Evolutionary conservation across 805 yeast genomes (phyloP).

Genomic region (Candida silvicultrix): DNA sequence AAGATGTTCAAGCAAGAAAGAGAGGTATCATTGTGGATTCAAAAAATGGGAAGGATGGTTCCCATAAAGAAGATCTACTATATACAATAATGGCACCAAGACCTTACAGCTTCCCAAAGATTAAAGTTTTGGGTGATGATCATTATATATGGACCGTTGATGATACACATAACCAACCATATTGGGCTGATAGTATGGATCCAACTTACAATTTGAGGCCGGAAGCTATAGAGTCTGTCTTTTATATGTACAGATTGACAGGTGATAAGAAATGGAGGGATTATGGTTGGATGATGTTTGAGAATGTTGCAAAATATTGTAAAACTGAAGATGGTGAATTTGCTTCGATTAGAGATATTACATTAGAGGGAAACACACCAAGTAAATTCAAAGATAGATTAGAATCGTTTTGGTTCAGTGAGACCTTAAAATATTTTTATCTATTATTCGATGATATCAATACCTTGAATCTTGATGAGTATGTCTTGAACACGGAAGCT

Average conservation of each 20-base stretch:
- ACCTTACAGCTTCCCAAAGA: neutral
- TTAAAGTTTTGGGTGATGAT: conserved; percentile 5
- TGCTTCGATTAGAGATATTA: conserved; percentile 35
- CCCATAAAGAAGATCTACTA: neutral
- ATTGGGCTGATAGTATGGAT: conserved; percentile 27
- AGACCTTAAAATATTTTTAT: conserved; percentile 51
- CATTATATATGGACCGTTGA: conserved; percentile 6
- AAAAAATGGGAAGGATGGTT: neutral
- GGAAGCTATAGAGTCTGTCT: conserved; percentile 55
- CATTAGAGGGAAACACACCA: conserved; percentile 21
- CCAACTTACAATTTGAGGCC: conserved; percentile 46
- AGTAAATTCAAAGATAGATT: conserved; percentile 26
- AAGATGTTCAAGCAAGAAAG: neutral
- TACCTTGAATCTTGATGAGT: conserved; percentile 42
- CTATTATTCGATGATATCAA: conserved; percentile 39
- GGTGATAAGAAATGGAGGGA: conserved; percentile 54
- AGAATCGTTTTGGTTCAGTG: conserved; percentile 52
- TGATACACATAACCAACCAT: conserved; percentile 19
- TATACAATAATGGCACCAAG: neutral
- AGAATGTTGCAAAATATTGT: conserved; percentile 27
- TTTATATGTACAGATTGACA: conserved; percentile 52
- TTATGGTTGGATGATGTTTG: conserved; percentile 44
- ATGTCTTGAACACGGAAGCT: conserved; percentile 56
- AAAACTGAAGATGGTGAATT: conserved; percentile 27
- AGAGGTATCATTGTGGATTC: neutral